Base-by-base conservation (phyloP, 495 filamentous ascomycete genomes). In the Cercophora samala region DNA sequence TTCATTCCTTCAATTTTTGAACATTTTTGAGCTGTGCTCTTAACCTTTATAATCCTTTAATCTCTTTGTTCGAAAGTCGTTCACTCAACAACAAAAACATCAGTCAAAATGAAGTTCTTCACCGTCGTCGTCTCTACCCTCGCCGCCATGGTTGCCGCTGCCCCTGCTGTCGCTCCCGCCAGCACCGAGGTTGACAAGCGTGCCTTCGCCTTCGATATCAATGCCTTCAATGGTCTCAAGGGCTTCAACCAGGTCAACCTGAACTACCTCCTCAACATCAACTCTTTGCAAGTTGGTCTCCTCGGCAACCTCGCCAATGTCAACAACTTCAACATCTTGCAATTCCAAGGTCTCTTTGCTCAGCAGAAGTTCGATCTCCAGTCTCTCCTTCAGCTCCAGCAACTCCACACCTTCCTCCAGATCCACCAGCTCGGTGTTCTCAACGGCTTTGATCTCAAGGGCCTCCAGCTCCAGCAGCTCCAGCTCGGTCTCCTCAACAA, bases 21-120 rank as follows among this genome's bases (percentile, higher is more conserved):
- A 77, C 77, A 78, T 74, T 71, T 73, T 75, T 73, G 80, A 82
- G 80, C 79, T 82, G 79, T 82, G 79, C 79, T 83, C 79, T 76
- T 46, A 18, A 46, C 73, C 70, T 72, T 71, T 71, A 62, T 81
- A 78, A 79, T 77, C 37, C 65, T 75, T 76, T 79, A 78, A 77
- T 76, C 68, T 32, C 29, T 63, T 53, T 69, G 61, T 63, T 52
- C 68, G 55, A 58, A 62, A 71, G 60, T 67, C 70, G 53, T 68
- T 69, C 59, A 55, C 68, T 66, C 56, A 29, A 19, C 54, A 63
- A 74, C 69, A 70, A 37, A 62, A 62, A 64, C 26, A 63, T 69
- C 72, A 62, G 42, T 69, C 75, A 82, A 78, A 69, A 83, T 82
- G 81, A 81, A 83, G 81, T 51, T 65, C 72, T 64, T 74, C 54